Percentiles rank a stretch among this genome's conserved stretches.
Conservation (phyloP, 768 basidiomycete species). For the Rhizopogon rudus region DNA sequence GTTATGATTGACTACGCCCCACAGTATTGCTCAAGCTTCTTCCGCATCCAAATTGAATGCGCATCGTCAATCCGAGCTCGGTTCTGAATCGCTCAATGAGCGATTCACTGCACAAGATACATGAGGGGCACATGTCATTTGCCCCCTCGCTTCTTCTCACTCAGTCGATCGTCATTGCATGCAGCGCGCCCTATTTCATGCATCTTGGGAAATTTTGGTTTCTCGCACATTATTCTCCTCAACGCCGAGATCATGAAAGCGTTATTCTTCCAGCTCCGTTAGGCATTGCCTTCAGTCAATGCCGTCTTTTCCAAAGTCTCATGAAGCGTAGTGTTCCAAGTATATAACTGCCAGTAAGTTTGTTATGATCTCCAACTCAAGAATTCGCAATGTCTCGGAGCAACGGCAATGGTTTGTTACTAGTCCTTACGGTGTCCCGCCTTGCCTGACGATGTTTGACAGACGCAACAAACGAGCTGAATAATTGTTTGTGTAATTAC, state of each 20-base stretch:
- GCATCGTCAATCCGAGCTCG: constrained; percentile 4
- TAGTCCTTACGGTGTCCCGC: not conserved
- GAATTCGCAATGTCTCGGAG: constrained; percentile 17
- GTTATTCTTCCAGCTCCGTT: constrained; percentile 22
- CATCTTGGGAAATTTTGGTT: constrained; percentile 15
- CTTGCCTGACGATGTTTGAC: constrained; percentile 2
- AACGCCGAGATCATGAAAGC: constrained; percentile 26
- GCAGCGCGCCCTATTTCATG: constrained; percentile 27
- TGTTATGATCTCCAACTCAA: constrained; percentile 12
- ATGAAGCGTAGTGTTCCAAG: not conserved
- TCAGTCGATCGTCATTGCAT: constrained; percentile 30
- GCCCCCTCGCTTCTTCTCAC: constrained; percentile 28
- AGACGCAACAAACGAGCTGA: constrained; percentile 30
- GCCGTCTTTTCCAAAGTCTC: constrained; percentile 9
- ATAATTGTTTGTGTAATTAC: constrained; percentile 33
- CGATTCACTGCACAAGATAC: constrained; percentile 29
- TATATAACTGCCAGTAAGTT: constrained; percentile 19
- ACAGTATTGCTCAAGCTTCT: not conserved
- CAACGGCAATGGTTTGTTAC: not conserved
- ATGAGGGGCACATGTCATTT: constrained; percentile 29
- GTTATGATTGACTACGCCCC: not conserved
- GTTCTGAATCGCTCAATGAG: constrained; percentile 21
- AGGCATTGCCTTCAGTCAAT: constrained; percentile 22
- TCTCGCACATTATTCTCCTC: constrained; percentile 23
- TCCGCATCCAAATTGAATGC: not conserved